Evolutionary conservation across 345 rosid species (phyloP), one percentile per base, ranked within the genome.

Genomic region (Bretschneidera sinensis): DNA sequence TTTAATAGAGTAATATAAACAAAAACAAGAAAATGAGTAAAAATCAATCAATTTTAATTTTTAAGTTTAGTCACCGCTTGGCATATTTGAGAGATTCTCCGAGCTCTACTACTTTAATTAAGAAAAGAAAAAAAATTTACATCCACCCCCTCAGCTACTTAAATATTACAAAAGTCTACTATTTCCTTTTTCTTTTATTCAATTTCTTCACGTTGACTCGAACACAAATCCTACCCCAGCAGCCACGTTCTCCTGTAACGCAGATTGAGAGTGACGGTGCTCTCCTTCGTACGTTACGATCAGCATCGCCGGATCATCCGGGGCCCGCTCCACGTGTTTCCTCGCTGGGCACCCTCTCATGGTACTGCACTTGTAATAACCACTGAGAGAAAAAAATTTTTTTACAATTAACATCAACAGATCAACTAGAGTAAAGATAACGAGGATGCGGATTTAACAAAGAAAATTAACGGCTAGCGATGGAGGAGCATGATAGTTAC

Each of bases 321-420:
- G 67, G 0, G 91, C 96, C 57, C 98, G 72, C 71, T 92, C 98
- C 73, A 92, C 98, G 76, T 92, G 98, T 66, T 92, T 92, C 85
- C 94, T 84, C 2, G 98, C 98, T 0, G 98, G 97, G 63, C 98
- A 92, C 8, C 88, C 96, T 74, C 90, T 75, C 54, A 87, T 39
- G 2, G 87, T 79, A 62, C 97, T 92, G 71, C 98, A 92, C 82
- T 84, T 89, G 74, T 92, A 92, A 55, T 92, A 92, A 20, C 97
- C 97, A 58, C 98, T 92, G 78, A 17, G 50, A 35, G 1, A 24
- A 54, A 62, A 61, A 34, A 61, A 66, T 23, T 58, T n/a, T n/a
- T n/a, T n/a, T n/a, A n/a, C 33, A 28, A 28, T 39, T 14, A 39
- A 39, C 11, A 39, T 39, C 16, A 1, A 39, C 1, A 39, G 10